Percentiles rank a stretch among this genome's conserved stretches.
Conservation (phyloP, 345 rosid genomes). For the Arabidopsis suecica region DNA sequence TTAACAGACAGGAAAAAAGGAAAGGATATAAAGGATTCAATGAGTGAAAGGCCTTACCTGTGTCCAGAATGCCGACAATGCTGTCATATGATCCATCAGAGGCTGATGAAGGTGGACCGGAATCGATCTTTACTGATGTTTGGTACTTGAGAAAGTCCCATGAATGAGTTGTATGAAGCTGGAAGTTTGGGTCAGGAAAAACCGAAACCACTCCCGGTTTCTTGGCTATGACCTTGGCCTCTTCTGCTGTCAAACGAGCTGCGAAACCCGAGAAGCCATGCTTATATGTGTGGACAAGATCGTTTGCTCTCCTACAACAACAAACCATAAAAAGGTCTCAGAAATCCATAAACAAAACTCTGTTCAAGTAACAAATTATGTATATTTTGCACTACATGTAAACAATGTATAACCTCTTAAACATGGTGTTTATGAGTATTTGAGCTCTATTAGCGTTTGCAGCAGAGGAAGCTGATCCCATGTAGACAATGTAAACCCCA, state of each 20-base stretch:
- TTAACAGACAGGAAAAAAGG: not conserved
- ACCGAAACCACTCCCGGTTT: slow-evolving; percentile 74
- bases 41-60: slow-evolving; percentile 51
- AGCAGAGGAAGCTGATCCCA: slow-evolving; percentile 64
- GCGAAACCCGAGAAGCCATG: slow-evolving; percentile 84
- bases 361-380: not conserved
- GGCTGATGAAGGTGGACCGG: slow-evolving; percentile 50
- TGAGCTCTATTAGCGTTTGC: slow-evolving; percentile 52
- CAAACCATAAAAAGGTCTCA: slow-evolving; percentile 14
- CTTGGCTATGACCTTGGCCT: slow-evolving; percentile 59
- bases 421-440: slow-evolving; percentile 55
- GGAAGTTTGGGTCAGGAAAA: slow-evolving; percentile 63
- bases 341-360: slow-evolving; percentile 8
- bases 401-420: slow-evolving; percentile 45
- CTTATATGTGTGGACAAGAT: slow-evolving; percentile 55
- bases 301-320: slow-evolving; percentile 54
- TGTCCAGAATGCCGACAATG: slow-evolving; percentile 74
- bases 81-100: slow-evolving; percentile 52
- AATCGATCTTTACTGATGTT: slow-evolving; percentile 55
- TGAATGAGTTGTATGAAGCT: slow-evolving; percentile 90
- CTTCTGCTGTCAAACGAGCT: slow-evolving; percentile 71
- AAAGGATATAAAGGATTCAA: not conserved
- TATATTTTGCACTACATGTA: not conserved
- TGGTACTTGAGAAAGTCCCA: slow-evolving; percentile 89
- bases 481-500: slow-evolving; percentile 69